Percentiles rank a stretch among this genome's conserved stretches.
Conservation (phyloP, 768 basidiomycete species). For the Tubosaeta sp. region DNA sequence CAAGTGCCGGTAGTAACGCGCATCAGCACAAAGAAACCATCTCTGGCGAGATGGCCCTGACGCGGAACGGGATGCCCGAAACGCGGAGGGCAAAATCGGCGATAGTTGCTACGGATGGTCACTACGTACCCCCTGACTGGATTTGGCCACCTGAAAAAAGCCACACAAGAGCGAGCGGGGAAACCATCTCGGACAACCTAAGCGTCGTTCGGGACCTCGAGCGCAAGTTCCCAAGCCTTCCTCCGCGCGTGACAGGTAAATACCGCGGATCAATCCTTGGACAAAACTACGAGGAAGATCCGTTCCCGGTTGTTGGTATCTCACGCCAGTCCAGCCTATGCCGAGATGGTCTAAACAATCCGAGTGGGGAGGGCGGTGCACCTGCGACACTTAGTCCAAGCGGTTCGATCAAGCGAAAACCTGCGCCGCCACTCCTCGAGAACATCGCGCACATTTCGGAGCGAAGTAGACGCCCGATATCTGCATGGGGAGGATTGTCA, state of each 20-base stretch:
- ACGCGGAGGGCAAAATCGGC: slow-evolving; percentile 14
- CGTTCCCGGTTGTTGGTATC: slow-evolving; percentile 20
- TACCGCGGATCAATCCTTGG: slow-evolving; percentile 24
- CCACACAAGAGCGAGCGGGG: slow-evolving; percentile 19
- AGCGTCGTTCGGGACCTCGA: slow-evolving; percentile 49
- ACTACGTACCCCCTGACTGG: slow-evolving; percentile 10
- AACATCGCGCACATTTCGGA: slow-evolving; percentile 9
- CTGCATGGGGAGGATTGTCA: slow-evolving; percentile 25
- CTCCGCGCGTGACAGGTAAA: slow-evolving; percentile 31
- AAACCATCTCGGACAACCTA: slow-evolving; percentile 36
- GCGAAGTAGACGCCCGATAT: slow-evolving; percentile 3
- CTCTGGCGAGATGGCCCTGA: slow-evolving; percentile 9
- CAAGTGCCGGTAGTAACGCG: background rate
- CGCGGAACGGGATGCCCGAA: slow-evolving; percentile 3
- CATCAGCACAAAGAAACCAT: slow-evolving; percentile 2
- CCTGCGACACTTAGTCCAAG: slow-evolving; percentile 12
- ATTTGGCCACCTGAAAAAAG: slow-evolving; percentile 5
- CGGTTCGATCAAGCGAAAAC: slow-evolving; percentile 29
- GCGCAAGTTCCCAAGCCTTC: slow-evolving; percentile 50
- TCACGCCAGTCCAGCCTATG: slow-evolving; percentile 22
- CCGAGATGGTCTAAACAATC: background rate
- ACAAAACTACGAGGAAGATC: slow-evolving; percentile 21
- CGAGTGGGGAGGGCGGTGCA: slow-evolving; percentile 11
- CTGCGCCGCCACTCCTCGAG: slow-evolving; percentile 26
- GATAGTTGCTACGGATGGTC: background rate